Evolutionary conservation across 106 monocot genomes (phyloP).

Genomic region (Allium cepa): DNA sequence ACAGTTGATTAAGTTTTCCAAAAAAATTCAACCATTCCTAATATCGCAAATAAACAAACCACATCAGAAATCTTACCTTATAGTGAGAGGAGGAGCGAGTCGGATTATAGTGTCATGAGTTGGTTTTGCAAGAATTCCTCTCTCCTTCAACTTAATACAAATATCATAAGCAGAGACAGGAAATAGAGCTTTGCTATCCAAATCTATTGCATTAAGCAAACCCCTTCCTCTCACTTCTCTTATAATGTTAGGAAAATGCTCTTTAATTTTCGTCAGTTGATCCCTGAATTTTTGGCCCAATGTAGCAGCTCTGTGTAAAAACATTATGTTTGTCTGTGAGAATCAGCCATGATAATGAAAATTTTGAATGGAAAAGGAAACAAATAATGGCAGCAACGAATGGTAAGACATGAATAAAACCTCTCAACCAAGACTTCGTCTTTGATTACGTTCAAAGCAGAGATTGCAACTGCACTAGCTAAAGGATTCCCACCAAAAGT

Average conservation of each 20-base stretch:
- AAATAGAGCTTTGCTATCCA: slow-evolving; percentile 47
- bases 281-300: slow-evolving; percentile 34
- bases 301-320: slow-evolving; percentile 55
- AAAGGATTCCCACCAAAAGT: slow-evolving; percentile 99
- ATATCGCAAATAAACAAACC: not conserved
- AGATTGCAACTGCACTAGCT: slow-evolving; percentile 85
- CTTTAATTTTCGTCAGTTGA: slow-evolving; percentile 53
- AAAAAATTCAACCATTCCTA: too few relatives aligned
- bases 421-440: slow-evolving; percentile 83
- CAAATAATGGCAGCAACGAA: not conserved
- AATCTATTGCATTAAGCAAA: slow-evolving; percentile 87
- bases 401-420: slow-evolving; percentile 17
- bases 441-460: slow-evolving; percentile 70
- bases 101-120: slow-evolving; percentile 95
- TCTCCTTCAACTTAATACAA: slow-evolving; percentile 90
- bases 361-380: not conserved
- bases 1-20: too few relatives aligned
- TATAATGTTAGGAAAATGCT: slow-evolving; percentile 67
- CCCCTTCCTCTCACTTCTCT: slow-evolving; percentile 78
- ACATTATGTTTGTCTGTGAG: not conserved
- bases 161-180: slow-evolving; percentile 89
- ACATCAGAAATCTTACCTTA: slow-evolving; percentile 43
- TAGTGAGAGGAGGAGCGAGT: slow-evolving; percentile 83
- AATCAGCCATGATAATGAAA: too few relatives aligned
- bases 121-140: slow-evolving; percentile 96